Percentiles rank a stretch among this genome's conserved stretches.
These are phyloP conservation scores for Hymenotorrendiella dingleyae DNA, from an alignment of 2,329 filamentous ascomycete genomes.

Conservation along the genomic window DNA sequence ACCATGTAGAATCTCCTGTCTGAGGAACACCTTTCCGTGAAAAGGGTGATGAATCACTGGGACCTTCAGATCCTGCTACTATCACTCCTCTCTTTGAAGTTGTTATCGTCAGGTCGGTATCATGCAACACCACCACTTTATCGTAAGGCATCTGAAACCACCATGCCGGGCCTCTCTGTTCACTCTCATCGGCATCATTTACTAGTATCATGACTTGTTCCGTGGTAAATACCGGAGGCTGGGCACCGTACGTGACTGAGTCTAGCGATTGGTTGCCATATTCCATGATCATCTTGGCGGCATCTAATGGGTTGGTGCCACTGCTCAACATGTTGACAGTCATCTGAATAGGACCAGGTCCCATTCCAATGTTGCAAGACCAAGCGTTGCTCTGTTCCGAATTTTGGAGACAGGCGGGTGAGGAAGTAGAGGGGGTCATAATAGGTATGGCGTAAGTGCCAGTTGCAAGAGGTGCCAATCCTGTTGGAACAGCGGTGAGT, in stretches of 20 bases:
- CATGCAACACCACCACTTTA: conserved; percentile 52
- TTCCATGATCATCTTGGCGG: conserved; percentile 30
- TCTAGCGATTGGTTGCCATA: conserved; percentile 34
- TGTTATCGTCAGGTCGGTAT: conserved; percentile 15
- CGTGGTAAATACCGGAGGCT: conserved; percentile 45
- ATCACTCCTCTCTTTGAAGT: not conserved
- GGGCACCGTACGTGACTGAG: conserved; percentile 53
- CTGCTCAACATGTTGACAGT: conserved; percentile 12
- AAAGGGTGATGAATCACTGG: too few species aligned
- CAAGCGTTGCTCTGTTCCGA: conserved; percentile 51
- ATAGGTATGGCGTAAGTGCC: conserved; percentile 52
- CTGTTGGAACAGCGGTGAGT: conserved; percentile 43
- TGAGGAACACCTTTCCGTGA: conserved; percentile 33
- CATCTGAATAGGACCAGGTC: conserved; percentile 18
- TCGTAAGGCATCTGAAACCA: conserved; percentile 59
- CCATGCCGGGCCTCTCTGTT: conserved; percentile 54
- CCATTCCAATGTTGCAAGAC: conserved; percentile 49
- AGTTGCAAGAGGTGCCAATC: conserved; percentile 46
- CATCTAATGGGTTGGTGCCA: conserved; percentile 19
- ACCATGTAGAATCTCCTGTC: conserved; percentile 60
- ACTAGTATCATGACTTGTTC: conserved; percentile 47
- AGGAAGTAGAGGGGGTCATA: conserved; percentile 42
- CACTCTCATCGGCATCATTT: conserved; percentile 48
- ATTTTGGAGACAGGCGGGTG: conserved; percentile 52
- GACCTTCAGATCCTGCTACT: not conserved